Evolutionary conservation across 805 yeast species (phyloP), one percentile per base, ranked within the genome.

Genomic region (Zygoascus flipseniorum): DNA sequence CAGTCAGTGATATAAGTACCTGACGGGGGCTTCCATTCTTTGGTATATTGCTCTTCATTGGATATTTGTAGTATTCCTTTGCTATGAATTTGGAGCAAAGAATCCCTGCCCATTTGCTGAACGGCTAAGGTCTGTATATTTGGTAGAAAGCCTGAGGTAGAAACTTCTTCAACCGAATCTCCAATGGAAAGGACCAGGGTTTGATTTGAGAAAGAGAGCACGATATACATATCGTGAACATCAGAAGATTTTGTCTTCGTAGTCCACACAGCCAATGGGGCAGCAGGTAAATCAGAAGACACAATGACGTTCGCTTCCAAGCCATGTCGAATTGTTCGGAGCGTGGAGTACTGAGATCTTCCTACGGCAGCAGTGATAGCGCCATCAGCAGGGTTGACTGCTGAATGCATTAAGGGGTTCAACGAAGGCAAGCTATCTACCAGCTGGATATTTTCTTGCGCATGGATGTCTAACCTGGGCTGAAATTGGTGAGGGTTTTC

Each of bases 11-110:
- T 75, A 23, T 76, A 72, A 19, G 82, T 78, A 2, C 93, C 95
- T 0, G 83, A 81, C 0, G 97, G 95, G 1, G 96, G 88, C 31
- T 68, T 72, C 98, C 98, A 93, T 56, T 85, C 85, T 13, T 75
- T 68, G n/a, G 69, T 64, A 44, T 69, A 65, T n/a, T 62, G 58
- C 31, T 60, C 61, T 18, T 60, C 60, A 53, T 65, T 58, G 41
- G 65, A 62, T 2, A 37, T 23, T n/a, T 42, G 31, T 10, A 43
- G 16, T 2, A 85, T 70, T 4, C 93, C 96, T 56, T 79, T 75
- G 0, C 80, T 58, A 64, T 86, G 86, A 1, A 92, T 75, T 65
- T 92, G 99, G 5, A 85, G 78, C 0, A 89, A 65, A 0, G 92
- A 79, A 2, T 66, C 61, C 1, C 57, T 55, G 0, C 95, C 95